Percentiles rank a stretch among this genome's conserved stretches.
phyloP scores from a whole-genome alignment of 441 rosid species.

The Populus hybrid region DNA sequence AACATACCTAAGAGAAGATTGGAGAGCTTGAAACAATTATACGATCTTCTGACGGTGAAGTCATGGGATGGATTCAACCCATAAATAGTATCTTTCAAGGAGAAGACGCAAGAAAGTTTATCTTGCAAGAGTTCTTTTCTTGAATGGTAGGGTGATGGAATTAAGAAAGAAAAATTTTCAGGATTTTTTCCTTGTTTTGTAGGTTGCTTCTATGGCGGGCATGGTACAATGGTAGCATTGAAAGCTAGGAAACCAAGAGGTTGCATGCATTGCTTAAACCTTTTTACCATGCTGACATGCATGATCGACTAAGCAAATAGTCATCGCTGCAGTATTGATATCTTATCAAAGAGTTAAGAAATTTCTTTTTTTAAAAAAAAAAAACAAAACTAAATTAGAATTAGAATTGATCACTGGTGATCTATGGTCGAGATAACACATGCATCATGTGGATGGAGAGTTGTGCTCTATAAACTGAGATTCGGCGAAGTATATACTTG shows the following conservation, averaged over 20 bases:
- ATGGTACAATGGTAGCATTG: neutral
- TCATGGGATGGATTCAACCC: neutral
- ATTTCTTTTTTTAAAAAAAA: neutral
- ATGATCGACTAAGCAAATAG: neutral
- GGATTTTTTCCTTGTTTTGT: conserved; percentile 12
- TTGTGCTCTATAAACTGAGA: neutral
- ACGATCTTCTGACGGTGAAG: conserved; percentile 20
- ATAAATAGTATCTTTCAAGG: conserved; percentile 10
- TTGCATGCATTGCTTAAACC: neutral
- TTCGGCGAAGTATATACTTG: conserved; percentile 19
- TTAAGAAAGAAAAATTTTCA: conserved; percentile 12
- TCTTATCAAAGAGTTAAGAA: neutral
- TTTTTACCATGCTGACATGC: neutral
- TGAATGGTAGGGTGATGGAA: conserved; percentile 12
- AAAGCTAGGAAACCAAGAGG: neutral
- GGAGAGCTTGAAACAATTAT: conserved; percentile 1
- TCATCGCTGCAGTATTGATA: neutral
- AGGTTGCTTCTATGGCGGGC: conserved; percentile 21
- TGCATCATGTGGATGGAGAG: conserved; percentile 8
- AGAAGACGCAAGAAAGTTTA: conserved; percentile 18
- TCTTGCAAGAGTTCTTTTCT: conserved; percentile 34
- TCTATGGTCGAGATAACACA: neutral
- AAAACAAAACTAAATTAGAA: neutral
- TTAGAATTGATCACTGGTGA: neutral
- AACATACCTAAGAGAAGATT: conserved; percentile 17